Base-by-base conservation (phyloP, 2,329 filamentous ascomycete species). In the Dissoconium aciculare region DNA sequence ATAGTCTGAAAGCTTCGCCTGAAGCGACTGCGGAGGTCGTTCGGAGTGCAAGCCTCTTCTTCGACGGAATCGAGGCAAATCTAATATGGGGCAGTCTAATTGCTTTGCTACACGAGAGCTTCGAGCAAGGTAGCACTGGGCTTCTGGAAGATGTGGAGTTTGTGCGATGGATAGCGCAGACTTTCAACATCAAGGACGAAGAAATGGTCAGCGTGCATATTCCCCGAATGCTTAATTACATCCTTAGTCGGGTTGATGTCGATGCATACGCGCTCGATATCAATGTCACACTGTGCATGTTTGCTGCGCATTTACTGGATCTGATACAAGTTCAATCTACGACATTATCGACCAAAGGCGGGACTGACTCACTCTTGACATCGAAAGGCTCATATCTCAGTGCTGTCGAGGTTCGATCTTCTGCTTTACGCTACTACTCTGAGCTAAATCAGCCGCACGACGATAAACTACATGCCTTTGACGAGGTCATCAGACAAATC, bases 151-250 rank as follows among this genome's bases (percentile, higher is more conserved):
- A 78, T 38, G 61, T 94, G 32, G 67, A 71, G 12, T 63, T 94
- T 25, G 74, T 85, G 32, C 71, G 69, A 38, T 98, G 95, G 54
- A 76, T 94, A 32, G 59, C 94, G 40, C 59, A 69, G 4, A 78
- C 87, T 43, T 98, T 98, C 64, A 95, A 94, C 53, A 70, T 95
- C 29, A 73, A 77, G 31, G 89, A 98, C 56, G 89, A 95, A 53
- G 91, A 98, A 50, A 95, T 98, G 87, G 57, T 92, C 11, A 71
- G 79, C 2, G 61, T 81, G 13, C 87, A 95, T 56, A 78, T 85
- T 16, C 87, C 87, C 17, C 57, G 91, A 13, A 36, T 43, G 31
- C 67, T 74, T 2, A 55, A 91, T n/a, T 45, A 45, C 23, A 34
- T 50, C 21, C 34, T 43, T 11, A 30, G 19, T n/a, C 8, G n/a